Evolutionary conservation across 768 basidiomycete genomes (phyloP).

Genomic region (Phylloporus sp.): DNA sequence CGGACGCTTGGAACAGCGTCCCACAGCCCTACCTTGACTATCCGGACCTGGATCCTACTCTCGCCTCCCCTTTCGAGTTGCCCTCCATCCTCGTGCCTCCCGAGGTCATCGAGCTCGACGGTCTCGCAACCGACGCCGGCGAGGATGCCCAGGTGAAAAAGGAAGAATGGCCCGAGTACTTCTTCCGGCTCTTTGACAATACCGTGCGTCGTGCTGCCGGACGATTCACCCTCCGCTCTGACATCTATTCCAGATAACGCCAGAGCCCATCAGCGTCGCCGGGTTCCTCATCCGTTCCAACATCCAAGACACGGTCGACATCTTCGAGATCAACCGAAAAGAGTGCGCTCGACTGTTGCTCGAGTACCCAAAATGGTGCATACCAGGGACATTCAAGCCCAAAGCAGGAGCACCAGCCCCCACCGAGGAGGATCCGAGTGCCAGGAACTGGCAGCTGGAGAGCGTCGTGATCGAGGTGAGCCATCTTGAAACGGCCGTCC

Average conservation of each 20-base stretch:
- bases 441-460: slow-evolving; percentile 84
- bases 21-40: slow-evolving; percentile 61
- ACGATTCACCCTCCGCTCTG: not conserved
- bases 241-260: slow-evolving; percentile 54
- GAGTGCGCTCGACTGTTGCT: slow-evolving; percentile 86
- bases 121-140: slow-evolving; percentile 59
- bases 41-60: slow-evolving; percentile 36
- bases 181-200: slow-evolving; percentile 61
- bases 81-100: slow-evolving; percentile 83
- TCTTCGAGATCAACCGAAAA: slow-evolving; percentile 95
- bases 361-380: slow-evolving; percentile 80
- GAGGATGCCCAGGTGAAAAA: slow-evolving; percentile 72
- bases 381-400: slow-evolving; percentile 80
- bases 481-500: not conserved
- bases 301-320: slow-evolving; percentile 72
- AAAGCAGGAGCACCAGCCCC: slow-evolving; percentile 53
- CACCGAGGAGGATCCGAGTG: slow-evolving; percentile 44
- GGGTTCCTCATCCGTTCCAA: slow-evolving; percentile 78
- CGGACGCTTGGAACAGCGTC: slow-evolving; percentile 49
- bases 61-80: slow-evolving; percentile 54
- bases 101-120: slow-evolving; percentile 78
- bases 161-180: slow-evolving; percentile 78
- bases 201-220: slow-evolving; percentile 33
- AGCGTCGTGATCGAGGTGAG: slow-evolving; percentile 80
- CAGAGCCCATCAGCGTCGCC: slow-evolving; percentile 63